Evolutionary conservation across 202 grass and related monocot species (phyloP).

Genomic region (Eragrostis tef): DNA sequence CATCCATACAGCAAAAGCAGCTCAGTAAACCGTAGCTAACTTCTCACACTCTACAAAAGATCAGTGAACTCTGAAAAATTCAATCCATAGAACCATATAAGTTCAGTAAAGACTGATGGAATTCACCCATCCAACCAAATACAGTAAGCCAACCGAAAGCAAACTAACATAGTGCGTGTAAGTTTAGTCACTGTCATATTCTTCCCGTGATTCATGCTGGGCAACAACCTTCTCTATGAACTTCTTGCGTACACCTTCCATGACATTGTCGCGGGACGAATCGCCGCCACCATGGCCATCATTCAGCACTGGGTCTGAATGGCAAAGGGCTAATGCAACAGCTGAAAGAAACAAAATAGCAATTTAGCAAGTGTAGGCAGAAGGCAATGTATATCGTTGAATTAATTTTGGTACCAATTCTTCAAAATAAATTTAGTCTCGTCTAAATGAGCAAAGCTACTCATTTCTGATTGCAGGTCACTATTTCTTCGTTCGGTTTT

Average conservation of each 20-base stretch:
- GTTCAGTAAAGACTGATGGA: neutral
- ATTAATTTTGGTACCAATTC: neutral
- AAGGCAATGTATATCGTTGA: neutral
- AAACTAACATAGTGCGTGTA: constrained; percentile 38
- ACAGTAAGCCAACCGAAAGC: neutral
- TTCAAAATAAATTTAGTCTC: constrained; percentile 2
- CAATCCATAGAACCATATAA: too few relatives aligned
- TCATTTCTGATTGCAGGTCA: neutral
- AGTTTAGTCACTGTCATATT: constrained; percentile 80
- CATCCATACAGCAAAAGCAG: neutral
- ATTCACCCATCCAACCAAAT: constrained; percentile 33
- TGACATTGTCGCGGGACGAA: constrained; percentile 75
- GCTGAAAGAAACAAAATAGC: constrained; percentile 55
- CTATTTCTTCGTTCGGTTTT: neutral
- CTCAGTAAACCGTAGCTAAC: too few relatives aligned
- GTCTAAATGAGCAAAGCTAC: constrained; percentile 8
- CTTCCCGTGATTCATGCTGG: constrained; percentile 73
- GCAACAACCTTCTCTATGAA: constrained; percentile 95
- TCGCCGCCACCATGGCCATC: constrained; percentile 70
- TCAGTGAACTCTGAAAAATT: too few relatives aligned
- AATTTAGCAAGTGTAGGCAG: constrained; percentile 20
- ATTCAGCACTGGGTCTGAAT: constrained; percentile 84
- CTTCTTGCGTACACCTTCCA: constrained; percentile 83
- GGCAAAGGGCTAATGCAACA: constrained; percentile 86
- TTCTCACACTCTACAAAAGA: too few relatives aligned